Percentiles rank a stretch among this genome's conserved stretches.
These are phyloP conservation scores for Aspergillus sp. DNA, from an alignment of 2,329 filamentous ascomycete species.

Conservation along the genomic window DNA sequence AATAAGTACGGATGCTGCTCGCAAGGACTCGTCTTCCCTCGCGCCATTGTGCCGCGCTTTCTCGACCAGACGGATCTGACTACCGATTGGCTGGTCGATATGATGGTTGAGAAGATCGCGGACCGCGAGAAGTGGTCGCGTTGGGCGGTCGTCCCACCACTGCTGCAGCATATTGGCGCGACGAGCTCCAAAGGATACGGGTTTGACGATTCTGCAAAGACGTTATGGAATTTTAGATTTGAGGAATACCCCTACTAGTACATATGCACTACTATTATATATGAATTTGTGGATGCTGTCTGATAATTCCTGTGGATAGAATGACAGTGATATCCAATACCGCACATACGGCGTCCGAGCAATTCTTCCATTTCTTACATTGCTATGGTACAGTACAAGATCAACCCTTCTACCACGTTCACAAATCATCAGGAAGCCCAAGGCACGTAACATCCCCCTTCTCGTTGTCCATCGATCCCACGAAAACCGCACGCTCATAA, in stretches of 20 bases:
- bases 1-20: constrained; percentile 42
- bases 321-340: no score
- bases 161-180: constrained; percentile 15
- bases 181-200: constrained; percentile 16
- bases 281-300: no score
- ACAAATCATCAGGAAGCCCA: constrained; percentile 13
- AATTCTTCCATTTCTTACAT: not conserved
- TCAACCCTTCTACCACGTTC: constrained; percentile 1
- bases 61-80: constrained; percentile 9
- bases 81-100: constrained; percentile 14
- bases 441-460: not conserved
- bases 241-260: constrained; percentile 8
- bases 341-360: not conserved
- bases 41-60: constrained; percentile 13
- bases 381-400: not conserved
- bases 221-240: constrained; percentile 15
- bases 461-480: not conserved
- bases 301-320: no score
- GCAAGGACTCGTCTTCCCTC: constrained; percentile 43
- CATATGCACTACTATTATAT: no score
- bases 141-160: constrained; percentile 10
- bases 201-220: constrained; percentile 12
- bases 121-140: constrained; percentile 8
- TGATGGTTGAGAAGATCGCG: constrained; percentile 16
- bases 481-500: not conserved